Percentiles rank a stretch among this genome's conserved stretches.
Evolutionary conservation across 2,329 filamentous ascomycete genomes (phyloP).

Genomic region (Aspergillaceae sp.): DNA sequence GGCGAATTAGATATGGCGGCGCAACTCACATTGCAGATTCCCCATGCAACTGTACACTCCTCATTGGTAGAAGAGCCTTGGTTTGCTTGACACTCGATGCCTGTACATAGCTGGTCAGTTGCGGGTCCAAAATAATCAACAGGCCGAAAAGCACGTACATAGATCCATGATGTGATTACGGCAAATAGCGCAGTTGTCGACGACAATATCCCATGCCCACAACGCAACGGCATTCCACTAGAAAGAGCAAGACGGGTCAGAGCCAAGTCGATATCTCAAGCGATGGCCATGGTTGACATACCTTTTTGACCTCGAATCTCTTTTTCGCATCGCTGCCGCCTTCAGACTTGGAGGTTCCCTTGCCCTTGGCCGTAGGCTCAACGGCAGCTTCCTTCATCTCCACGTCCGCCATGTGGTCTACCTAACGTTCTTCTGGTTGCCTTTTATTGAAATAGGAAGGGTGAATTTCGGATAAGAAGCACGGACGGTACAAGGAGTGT

Average conservation of each 20-base stretch:
- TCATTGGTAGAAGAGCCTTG: slow-evolving; percentile 95
- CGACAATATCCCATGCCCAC: slow-evolving; percentile 99
- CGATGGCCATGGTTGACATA: slow-evolving; percentile 31
- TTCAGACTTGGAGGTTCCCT: slow-evolving; percentile 49
- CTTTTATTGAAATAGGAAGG: not conserved
- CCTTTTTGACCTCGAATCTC: slow-evolving; percentile 98
- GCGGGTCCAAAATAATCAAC: slow-evolving; percentile 2
- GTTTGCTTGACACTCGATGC: slow-evolving; percentile 97
- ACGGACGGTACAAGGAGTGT: not conserved
- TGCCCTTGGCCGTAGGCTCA: slow-evolving; percentile 43
- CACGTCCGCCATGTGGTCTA: slow-evolving; percentile 71
- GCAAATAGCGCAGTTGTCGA: slow-evolving; percentile 99
- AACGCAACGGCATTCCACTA: slow-evolving; percentile 98
- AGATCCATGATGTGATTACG: slow-evolving; percentile 99
- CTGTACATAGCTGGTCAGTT: slow-evolving; percentile 36
- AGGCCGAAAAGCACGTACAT: slow-evolving; percentile 46
- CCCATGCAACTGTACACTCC: slow-evolving; percentile 98
- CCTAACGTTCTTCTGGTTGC: slow-evolving; percentile 1
- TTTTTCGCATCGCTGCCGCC: slow-evolving; percentile 64
- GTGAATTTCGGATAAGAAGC: not conserved
- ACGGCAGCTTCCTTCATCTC: slow-evolving; percentile 85
- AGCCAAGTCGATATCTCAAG: not conserved
- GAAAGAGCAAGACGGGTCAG: slow-evolving; percentile 12
- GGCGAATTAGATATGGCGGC: not conserved
- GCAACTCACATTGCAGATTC: slow-evolving; percentile 85